Evolutionary conservation across 768 basidiomycete species (phyloP), one percentile per base, ranked within the genome.

Genomic region (Chiua virens): DNA sequence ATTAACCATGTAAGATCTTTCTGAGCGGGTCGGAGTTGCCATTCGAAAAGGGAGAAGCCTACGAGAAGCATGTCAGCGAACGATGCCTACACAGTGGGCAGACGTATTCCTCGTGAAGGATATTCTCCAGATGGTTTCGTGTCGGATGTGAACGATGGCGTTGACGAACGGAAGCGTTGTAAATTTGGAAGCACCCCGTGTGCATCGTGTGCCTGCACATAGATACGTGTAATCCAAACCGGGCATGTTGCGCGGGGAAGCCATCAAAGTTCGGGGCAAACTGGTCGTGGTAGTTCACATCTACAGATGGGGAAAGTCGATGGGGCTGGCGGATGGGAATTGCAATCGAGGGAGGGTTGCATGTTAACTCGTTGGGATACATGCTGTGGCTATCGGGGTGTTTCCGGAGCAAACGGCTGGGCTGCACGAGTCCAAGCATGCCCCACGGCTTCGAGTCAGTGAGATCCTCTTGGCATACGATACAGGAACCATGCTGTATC

Each of bases 201-300:
- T 99, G 97, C 94, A 99, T 98, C 79, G 95, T 83, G 65, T 98
- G 97, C 27, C 87, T 92, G 68, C 96, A 98, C 35, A 92, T 86
- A 1, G 94, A 93, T 10, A 86, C 73, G 63, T 94, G 79, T 13
- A 98, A 74, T 2, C 94, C 94, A 64, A 96, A 96, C 23, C 86
- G 85, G 2, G 87, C 88, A 54, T 82, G 82, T 35, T 79, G 76
- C 0, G 80, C 57, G 0, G 88, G 83, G 66, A 89, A 90, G 0
- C 85, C 87, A 57, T 90, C 87, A 57, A 91, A 89, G 57, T 79
- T 82, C 11, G 79, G 66, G 77, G 86, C 67, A 77, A 84, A 43
- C 55, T 65, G 51, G 43, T 71, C 68, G 40, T 68, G 45, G n/a
- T 54, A 39, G 35, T 60, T 38, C 20, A 36, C 14, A 11, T 58